Percentiles rank a stretch among this genome's conserved stretches.
Evolutionary conservation across 225 moss, liverwort and hornwort genomes (phyloP).

Genomic region (Pseudoscleropodium purum): DNA sequence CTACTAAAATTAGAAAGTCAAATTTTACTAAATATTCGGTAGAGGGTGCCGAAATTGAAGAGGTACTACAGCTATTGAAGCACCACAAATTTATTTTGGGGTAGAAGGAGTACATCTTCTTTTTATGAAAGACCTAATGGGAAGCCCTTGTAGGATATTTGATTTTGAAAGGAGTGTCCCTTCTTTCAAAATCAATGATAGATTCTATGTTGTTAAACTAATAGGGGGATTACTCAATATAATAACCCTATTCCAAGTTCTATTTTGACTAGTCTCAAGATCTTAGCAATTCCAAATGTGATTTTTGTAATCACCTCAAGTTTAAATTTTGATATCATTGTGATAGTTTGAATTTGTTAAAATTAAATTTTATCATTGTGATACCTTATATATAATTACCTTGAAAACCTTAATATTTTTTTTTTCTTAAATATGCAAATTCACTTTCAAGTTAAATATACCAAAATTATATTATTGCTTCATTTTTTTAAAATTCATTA

Average conservation of each 20-base stretch:
- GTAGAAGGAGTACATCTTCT: too few species aligned
- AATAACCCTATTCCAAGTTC: not conserved
- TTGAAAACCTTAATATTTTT: not conserved
- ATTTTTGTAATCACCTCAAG: not conserved
- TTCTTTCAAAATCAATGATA: too few species aligned
- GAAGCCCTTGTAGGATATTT: not conserved
- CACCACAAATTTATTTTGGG: not conserved
- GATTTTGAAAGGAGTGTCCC: too few species aligned
- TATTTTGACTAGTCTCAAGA: not conserved
- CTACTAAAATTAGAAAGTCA: too few species aligned
- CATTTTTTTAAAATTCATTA: not conserved
- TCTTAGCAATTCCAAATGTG: not conserved
- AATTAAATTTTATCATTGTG: not conserved
- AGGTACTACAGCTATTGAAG: too few species aligned
- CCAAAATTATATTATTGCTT: not conserved
- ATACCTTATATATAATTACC: not conserved
- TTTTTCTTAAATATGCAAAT: not conserved
- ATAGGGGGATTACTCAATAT: not conserved
- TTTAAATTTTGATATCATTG: not conserved
- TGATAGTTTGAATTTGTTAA: not conserved
- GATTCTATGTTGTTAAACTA: not conserved
- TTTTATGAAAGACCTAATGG: accelerated
- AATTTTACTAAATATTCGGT: too few species aligned
- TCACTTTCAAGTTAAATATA: not conserved
- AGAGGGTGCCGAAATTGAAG: too few species aligned